Evolutionary conservation across 2,329 filamentous ascomycete genomes (phyloP).

Genomic region (Claviceps paspali): DNA sequence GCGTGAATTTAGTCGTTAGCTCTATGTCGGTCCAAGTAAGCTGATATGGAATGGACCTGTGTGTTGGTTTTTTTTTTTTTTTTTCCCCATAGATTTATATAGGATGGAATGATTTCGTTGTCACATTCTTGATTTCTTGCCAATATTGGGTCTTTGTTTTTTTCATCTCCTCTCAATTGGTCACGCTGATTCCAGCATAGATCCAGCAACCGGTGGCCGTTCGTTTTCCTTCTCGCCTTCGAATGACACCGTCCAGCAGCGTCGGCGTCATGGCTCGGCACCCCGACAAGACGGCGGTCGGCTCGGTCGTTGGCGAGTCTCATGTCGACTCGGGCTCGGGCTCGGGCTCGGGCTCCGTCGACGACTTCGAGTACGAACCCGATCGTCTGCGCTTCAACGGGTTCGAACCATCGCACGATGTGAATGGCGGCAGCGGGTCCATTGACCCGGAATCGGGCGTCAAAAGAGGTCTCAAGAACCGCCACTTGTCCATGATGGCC

Average conservation of each 20-base stretch:
- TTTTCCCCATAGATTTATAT: too few relatives aligned
- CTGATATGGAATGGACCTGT: too few relatives aligned
- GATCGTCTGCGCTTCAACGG: conserved; percentile 9
- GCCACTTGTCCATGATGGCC: conserved; percentile 52
- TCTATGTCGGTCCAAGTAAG: too few relatives aligned
- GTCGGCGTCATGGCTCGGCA: conserved; percentile 3
- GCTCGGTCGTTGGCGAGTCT: conserved; percentile 1
- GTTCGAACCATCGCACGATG: conserved; percentile 5
- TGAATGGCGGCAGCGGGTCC: conserved; percentile 21
- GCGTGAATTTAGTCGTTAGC: background rate
- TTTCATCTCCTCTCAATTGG: too few relatives aligned
- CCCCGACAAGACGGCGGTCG: background rate
- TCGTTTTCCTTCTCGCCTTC: too few relatives aligned
- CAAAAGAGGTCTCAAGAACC: conserved; percentile 52
- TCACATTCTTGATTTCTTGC: background rate
- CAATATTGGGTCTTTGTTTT: background rate
- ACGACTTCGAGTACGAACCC: conserved; percentile 6
- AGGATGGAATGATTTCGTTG: too few relatives aligned
- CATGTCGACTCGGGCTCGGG: conserved; percentile 7
- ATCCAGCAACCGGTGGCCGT: too few relatives aligned
- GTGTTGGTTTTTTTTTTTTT: background rate
- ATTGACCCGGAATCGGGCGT: conserved; percentile 50
- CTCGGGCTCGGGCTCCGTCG: conserved; percentile 9
- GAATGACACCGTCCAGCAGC: too few relatives aligned
- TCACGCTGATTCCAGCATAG: too few relatives aligned